Evolutionary conservation across 2,329 filamentous ascomycete genomes (phyloP), one percentile per base, ranked within the genome.

Genomic region (Dryadomyces quercivorus): DNA sequence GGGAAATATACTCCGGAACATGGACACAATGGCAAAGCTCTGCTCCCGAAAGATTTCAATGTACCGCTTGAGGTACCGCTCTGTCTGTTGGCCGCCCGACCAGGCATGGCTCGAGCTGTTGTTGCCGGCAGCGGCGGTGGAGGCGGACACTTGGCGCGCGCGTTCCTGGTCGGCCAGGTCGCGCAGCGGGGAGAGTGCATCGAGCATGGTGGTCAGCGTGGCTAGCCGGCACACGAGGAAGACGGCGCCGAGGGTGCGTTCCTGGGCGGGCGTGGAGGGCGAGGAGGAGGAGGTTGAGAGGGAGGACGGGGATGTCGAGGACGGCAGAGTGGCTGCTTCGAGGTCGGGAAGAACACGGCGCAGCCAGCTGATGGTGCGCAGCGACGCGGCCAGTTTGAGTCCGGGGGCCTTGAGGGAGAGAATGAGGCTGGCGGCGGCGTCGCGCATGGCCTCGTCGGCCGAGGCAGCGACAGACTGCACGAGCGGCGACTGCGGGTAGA

Each of bases 31-130:
- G 46, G 85, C 87, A 67, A 98, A 98, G 65, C 88, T 95, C 69
- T 98, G 93, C 69, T 98, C 93, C 52, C 93, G 86, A 67, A 97
- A 97, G 31, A 98, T 90, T 66, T 98, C 93, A 62, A 98, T 88
- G 68, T 95, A 98, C 50, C 91, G 81, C 68, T 97, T 98, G 46
- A 98, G 72, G 63, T 90, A 98, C 52, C 90, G 80, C 67, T 97
- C 93, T 1, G 91, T 96, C 67, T 97, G 93, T 63, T 95, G 90
- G 0, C 92, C 92, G 1, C 81, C 81, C 2, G 78, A 81, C 79
- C 78, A 86, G 40, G 69, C 48, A 5, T 18, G 34, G 1, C 9
- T 18, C 12, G n/a, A n/a, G 42, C 15, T 44, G 47, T 2, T 22
- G 47, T 10, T 31, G 26, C 26, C 8, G 2, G 26, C 65, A 44